Base-by-base conservation (phyloP, 805 yeast genomes). In the Brettanomyces custersianus region DNA sequence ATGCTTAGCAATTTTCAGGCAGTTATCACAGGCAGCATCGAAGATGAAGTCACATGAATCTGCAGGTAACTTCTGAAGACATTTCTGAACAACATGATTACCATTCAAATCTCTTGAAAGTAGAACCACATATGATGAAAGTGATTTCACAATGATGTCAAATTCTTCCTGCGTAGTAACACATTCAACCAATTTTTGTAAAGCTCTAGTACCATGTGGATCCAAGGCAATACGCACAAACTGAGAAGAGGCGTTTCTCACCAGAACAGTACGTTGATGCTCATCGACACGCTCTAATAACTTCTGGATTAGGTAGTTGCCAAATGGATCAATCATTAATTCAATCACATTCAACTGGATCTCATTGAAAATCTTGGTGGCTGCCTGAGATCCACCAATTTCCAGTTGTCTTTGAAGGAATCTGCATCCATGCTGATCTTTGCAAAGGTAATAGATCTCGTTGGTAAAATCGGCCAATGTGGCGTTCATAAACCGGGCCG, bases 341-440 rank as follows among this genome's bases (percentile, higher is more conserved):
- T 86, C 95, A 36, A 84, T 80, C 39, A 86, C 79, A 47, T 84
- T 80, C 25, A 71, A 63, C 45, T 76, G 73, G 30, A 86, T 82
- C 55, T 92, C 96, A 39, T 75, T 74, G 60, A 86, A 88, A 33
- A 92, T 84, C 52, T 77, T 63, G 21, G 80, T 70, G 7, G 88
- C 80, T 11, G 82, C 84, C 33, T 67, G 62, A n/a, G 64, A 58
- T 22, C 71, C 74, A 9, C 72, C 70, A 31, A 68, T 55, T 47
- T 86, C 95, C 45, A 92, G 66, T 55, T 87, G 94, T 43, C 81
- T 75, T 60, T 90, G 98, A 43, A 90, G 63, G 55, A 83, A 87
- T 40, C 98, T 69, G 55, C 97, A 90, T 7, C 98, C 97, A 54
- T 90, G 96, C 61, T 90, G 97, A 55, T 90, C 98, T 52, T 80